Conservation (phyloP, 2,329 filamentous ascomycete species). For the Apiospora rasikravindrae region DNA sequence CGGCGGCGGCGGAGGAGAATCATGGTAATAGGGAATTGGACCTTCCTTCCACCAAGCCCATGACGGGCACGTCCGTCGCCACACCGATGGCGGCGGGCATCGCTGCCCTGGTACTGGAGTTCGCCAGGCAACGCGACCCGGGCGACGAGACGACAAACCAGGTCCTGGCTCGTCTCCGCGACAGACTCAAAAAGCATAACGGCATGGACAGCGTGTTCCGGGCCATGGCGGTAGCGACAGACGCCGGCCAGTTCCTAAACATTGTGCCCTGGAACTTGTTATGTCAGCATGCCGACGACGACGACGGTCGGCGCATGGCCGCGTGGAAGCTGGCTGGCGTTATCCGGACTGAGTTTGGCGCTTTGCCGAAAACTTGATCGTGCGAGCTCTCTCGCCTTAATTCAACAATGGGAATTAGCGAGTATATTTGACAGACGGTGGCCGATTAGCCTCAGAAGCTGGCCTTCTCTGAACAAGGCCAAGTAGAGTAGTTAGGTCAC, state of each 20-base stretch:
- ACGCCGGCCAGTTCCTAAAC: background rate
- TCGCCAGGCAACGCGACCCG: conserved; percentile 24
- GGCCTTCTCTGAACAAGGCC: too few species aligned
- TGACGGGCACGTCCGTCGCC: conserved; percentile 33
- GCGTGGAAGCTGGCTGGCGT: background rate
- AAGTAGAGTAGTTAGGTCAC: too few species aligned
- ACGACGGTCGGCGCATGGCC: background rate
- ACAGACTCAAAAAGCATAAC: conserved; percentile 18
- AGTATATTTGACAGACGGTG: too few species aligned
- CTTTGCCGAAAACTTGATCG: background rate
- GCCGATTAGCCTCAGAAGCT: too few species aligned
- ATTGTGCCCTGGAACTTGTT: background rate
- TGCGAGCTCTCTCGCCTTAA: too few species aligned
- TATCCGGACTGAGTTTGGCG: background rate
- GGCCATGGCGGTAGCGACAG: conserved; percentile 19
- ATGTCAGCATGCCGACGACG: background rate
- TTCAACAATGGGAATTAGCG: too few species aligned
- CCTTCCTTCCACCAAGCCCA: conserved; percentile 17
- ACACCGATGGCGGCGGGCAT: conserved; percentile 33
- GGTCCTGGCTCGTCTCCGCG: conserved; percentile 5
- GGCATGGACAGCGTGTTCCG: conserved; percentile 24
- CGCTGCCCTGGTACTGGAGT: conserved; percentile 30
- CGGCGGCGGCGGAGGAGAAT: background rate
- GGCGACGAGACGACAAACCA: conserved; percentile 10
- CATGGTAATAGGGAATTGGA: background rate